Evolutionary conservation across 345 rosid genomes (phyloP).

Genomic region (Arabis hirsuta): DNA sequence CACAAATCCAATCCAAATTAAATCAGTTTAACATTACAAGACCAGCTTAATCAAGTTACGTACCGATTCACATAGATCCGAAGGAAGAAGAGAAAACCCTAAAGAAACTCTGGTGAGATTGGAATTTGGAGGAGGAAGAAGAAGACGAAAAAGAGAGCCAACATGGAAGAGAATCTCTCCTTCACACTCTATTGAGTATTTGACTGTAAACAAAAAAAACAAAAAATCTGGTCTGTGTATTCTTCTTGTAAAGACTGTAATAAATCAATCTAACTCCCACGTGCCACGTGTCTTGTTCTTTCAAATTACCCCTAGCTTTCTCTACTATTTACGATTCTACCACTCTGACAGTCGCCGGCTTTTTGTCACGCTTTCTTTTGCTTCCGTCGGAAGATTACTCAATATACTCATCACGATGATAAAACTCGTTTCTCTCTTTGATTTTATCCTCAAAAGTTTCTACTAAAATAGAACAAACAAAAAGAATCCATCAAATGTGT

Average conservation of each 20-base stretch:
- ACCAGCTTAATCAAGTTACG: constrained; percentile 12
- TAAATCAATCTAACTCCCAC: constrained; percentile 23
- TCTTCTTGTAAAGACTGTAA: constrained; percentile 17
- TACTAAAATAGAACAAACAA: background rate
- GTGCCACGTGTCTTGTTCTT: constrained; percentile 34
- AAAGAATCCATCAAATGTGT: background rate
- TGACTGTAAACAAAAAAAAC: constrained; percentile 19
- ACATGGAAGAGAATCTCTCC: constrained; percentile 42
- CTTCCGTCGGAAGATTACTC: constrained; percentile 41
- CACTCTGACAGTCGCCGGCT: constrained; percentile 44
- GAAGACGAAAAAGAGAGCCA: constrained; percentile 34
- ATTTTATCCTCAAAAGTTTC: background rate
- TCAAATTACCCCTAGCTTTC: background rate
- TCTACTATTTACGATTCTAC: constrained; percentile 20
- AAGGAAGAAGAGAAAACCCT: constrained; percentile 27
- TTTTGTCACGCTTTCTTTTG: constrained; percentile 43
- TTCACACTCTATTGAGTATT: constrained; percentile 39
- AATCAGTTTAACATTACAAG: background rate
- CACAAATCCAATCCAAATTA: constrained; percentile 3
- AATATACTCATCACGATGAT: constrained; percentile 18
- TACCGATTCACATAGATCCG: constrained; percentile 40
- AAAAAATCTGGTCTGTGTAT: constrained; percentile 12
- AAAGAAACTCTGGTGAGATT: constrained; percentile 29
- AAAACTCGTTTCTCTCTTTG: background rate
- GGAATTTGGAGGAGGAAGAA: constrained; percentile 33